Percentiles rank a stretch among this genome's conserved stretches.
These are phyloP conservation scores for Sporothrix dimorphospora DNA, from an alignment of 2,329 filamentous ascomycete species.

Conservation along the genomic window DNA sequence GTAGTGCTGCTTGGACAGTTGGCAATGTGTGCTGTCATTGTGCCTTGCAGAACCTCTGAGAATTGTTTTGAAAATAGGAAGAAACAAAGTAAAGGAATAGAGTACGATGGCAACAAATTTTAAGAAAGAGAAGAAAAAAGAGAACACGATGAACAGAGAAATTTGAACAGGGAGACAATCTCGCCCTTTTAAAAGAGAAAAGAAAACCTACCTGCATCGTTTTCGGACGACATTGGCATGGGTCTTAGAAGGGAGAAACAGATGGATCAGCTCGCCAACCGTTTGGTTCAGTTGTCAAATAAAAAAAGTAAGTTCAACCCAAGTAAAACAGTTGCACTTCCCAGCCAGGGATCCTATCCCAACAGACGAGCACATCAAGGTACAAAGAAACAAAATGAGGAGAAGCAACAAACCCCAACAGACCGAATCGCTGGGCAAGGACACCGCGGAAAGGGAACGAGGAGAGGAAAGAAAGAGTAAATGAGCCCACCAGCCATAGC, in stretches of 20 bases:
- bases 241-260: conserved; percentile 10
- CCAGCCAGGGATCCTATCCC: neutral
- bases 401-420: neutral
- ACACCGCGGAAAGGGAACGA: neutral
- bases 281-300: neutral
- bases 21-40: conserved; percentile 1
- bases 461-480: neutral
- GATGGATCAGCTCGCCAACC: conserved; percentile 6
- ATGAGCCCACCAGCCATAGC: neutral
- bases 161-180: neutral
- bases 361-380: neutral
- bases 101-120: neutral
- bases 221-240: conserved; percentile 3
- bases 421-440: neutral
- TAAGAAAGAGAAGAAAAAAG: neutral
- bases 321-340: neutral
- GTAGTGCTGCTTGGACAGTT: neutral
- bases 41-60: neutral
- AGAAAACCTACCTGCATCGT: neutral
- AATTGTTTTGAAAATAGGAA: neutral
- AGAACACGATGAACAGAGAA: neutral
- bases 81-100: neutral
- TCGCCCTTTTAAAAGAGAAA: neutral
- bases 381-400: neutral
- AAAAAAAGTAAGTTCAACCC: neutral